Evolutionary conservation across 306 rosid species (phyloP), one percentile per base, ranked within the genome.

Genomic region (Abrus pulchellus): DNA sequence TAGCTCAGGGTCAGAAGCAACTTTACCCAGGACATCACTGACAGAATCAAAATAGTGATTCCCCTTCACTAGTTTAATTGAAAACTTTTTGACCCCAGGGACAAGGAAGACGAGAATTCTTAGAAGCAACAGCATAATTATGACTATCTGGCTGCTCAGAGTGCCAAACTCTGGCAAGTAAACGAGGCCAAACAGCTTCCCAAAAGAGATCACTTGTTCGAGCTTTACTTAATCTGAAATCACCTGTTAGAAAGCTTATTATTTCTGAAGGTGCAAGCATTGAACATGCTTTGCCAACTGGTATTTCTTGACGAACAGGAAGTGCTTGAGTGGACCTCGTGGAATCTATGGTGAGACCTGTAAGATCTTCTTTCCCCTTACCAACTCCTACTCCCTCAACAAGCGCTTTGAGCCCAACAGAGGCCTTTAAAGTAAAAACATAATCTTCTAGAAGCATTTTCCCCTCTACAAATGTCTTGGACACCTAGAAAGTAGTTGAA

Each of bases 161-260:
- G 71, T 91, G 98, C 99, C 99, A 95, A 28, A 98, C 99, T 88
- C 94, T 90, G 8, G 94, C 98, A 48, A 95, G 93, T 82, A 95
- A 86, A 56, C 98, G 98, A 20, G 99, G 99, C 99, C 99, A 95
- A 82, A 95, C 94, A 33, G 99, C 97, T 86, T 93, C 98, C 99
- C 99, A 95, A 63, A 95, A 95, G 56, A 95, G 95, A 74, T 95
- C 97, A 44, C 85, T 89, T 12, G 99, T 88, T 53, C 97, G 91
- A 11, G 97, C 92, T 88, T 95, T 95, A 86, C 98, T 95, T 56
- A 95, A 84, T 84, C 99, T 87, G 86, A 91, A 93, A 74, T 81
- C 86, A 63, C 98, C 99, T 0, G 94, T 95, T 53, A 95, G 89
- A 88, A 84, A 89, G 82, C 86, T 89, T 78, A 90, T 79, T 72